Conservation (phyloP, 2,329 filamentous ascomycete species). For the Neocatenulostroma microsporum region DNA sequence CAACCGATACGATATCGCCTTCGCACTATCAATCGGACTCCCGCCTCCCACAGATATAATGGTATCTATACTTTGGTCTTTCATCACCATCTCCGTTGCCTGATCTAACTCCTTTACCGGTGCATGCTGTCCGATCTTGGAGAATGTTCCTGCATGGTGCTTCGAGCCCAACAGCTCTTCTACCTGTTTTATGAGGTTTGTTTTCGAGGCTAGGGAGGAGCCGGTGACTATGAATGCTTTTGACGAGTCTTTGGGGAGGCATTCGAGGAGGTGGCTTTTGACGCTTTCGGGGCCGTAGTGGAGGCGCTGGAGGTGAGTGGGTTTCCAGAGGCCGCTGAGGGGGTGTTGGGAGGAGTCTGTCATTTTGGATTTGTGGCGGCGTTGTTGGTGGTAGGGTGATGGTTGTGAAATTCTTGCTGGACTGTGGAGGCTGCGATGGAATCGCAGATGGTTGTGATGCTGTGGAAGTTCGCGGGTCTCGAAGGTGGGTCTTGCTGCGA, state of each 20-base stretch:
- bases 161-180: slow-evolving; percentile 40
- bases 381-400: slow-evolving; percentile 9
- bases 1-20: slow-evolving; percentile 40
- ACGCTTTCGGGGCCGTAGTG: slow-evolving; percentile 46
- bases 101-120: slow-evolving; percentile 48
- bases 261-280: slow-evolving; percentile 38
- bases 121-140: slow-evolving; percentile 49
- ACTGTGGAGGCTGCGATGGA: slow-evolving; percentile 4
- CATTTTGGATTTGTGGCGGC: slow-evolving; percentile 31
- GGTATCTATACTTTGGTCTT: slow-evolving; percentile 44
- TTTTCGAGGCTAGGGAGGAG: slow-evolving; percentile 47
- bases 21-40: slow-evolving; percentile 47
- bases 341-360: slow-evolving; percentile 38
- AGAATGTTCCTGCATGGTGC: slow-evolving; percentile 50
- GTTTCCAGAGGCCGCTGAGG: slow-evolving; percentile 45
- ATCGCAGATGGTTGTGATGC: slow-evolving; percentile 8
- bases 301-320: slow-evolving; percentile 42
- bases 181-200: slow-evolving; percentile 44
- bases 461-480: no score
- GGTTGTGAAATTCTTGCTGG: slow-evolving; percentile 10
- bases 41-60: slow-evolving; percentile 51
- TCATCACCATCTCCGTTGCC: slow-evolving; percentile 41
- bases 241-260: slow-evolving; percentile 37
- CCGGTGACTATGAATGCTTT: slow-evolving; percentile 54
- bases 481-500: no score